Evolutionary conservation across 1,139 yeast genomes (phyloP), one percentile per base, ranked within the genome.

Genomic region (Scheffersomyces illinoinensis): DNA sequence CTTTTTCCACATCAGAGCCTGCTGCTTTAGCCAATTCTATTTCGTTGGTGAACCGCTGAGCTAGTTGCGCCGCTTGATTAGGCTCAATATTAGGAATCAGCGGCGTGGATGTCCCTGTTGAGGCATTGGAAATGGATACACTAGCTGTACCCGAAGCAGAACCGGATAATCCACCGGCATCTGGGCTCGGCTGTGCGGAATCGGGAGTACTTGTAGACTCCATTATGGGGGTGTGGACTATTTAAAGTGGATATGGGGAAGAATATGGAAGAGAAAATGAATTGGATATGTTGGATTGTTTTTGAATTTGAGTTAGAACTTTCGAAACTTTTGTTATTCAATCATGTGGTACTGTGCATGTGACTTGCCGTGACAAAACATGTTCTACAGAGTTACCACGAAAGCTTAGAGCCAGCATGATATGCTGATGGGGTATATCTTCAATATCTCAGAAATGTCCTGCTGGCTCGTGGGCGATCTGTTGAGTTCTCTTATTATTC

Each of bases 11-110:
- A 55, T 86, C 88, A 50, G 69, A 68, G 19, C 79, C 79, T 2
- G 82, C 79, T 3, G 80, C 79, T 65, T 84, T 84, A 1, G 93
- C 96, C 60, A 85, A 84, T 48, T 84, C 85, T 59, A 87, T 82
- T 66, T 88, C 92, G 54, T 82, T 78, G 59, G 84, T 87, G 65
- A 89, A 86, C 26, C 78, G 81, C 62, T 77, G 81, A 6, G 89
- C 83, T 60, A 91, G 77, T 68, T 86, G 88, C 53, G 87, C 85
- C 55, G 88, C 85, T 66, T 87, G 91, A 52, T 76, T 76, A 17
- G 85, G 87, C 64, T 83, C 85, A 55, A 82, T 76, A 53, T 68
- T 68, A 50, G 66, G 59, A 20, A 33, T 39, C 47, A 20, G 53
- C 23, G 46, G 51, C 14, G 51, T 48, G 24, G 21, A 20, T 12